A percentile compares a stretch with the other conserved stretches of the same genome.
Evolutionary conservation across 129 eudicot species (phyloP).

Genomic region (Flaveria trinervia): DNA sequence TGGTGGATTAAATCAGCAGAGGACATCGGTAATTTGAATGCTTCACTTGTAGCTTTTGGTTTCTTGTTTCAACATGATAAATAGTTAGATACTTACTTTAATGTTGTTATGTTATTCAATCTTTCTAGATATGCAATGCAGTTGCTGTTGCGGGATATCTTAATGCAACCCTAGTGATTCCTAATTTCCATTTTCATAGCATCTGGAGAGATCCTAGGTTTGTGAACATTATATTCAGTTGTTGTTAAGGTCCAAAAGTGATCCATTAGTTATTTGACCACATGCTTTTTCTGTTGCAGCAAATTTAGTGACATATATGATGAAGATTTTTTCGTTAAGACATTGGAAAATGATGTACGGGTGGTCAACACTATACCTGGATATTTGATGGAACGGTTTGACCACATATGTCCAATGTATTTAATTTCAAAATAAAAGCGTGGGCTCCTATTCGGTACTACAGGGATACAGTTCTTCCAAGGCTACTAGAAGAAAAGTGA

Average conservation of each 20-base stretch:
- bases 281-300: conserved; percentile 50
- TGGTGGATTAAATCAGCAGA: conserved; percentile 98
- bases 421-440: conserved; percentile 89
- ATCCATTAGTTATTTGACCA: background rate
- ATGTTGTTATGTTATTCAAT: conserved; percentile 22
- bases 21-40: conserved; percentile 63
- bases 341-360: conserved; percentile 72
- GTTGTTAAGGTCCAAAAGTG: background rate
- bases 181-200: conserved; percentile 95
- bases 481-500: conserved; percentile 92
- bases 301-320: conserved; percentile 85
- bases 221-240: conserved; percentile 19
- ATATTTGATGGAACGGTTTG: conserved; percentile 90
- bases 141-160: conserved; percentile 99
- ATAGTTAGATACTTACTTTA: background rate
- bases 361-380: conserved; percentile 78
- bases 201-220: conserved; percentile 99
- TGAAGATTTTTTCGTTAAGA: conserved; percentile 61
- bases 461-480: conserved; percentile 87
- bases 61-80: background rate
- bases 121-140: too few species aligned
- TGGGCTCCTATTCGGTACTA: conserved; percentile 80
- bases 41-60: background rate
- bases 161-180: conserved; percentile 93
- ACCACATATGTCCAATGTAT: conserved; percentile 78